A percentile compares a stretch with the other conserved stretches of the same genome.
These are phyloP conservation scores for Shiraia bambusicola DNA, from an alignment of 2,329 filamentous ascomycete genomes.

Conservation along the genomic window DNA sequence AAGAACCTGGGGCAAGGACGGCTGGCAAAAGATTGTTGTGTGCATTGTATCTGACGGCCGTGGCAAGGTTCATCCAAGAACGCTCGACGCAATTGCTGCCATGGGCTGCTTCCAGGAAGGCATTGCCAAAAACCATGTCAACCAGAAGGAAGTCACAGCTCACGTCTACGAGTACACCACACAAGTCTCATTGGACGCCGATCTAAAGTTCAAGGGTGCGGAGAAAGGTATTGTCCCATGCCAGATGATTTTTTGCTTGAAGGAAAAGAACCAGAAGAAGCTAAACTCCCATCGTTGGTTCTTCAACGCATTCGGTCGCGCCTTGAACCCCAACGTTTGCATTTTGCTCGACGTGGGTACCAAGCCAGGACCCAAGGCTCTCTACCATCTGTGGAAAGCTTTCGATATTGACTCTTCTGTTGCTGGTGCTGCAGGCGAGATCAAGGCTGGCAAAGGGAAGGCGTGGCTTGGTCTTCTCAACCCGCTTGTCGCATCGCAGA, in stretches of 20 bases:
- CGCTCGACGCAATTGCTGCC: conserved; percentile 88
- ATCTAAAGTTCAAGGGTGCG: conserved; percentile 97
- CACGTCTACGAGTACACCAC: conserved; percentile 99
- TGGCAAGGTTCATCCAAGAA: conserved; percentile 88
- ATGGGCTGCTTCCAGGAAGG: conserved; percentile 98
- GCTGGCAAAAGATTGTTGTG: conserved; percentile 99
- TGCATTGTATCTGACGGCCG: conserved; percentile 95
- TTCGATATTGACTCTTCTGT: conserved; percentile 98
- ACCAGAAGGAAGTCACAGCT: conserved; percentile 89
- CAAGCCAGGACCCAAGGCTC: conserved; percentile 79
- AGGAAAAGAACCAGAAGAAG: conserved; percentile 97
- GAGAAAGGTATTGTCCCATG: conserved; percentile 98
- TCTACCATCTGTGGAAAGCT: conserved; percentile 99
- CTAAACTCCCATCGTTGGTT: conserved; percentile 99
- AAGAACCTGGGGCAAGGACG: conserved; percentile 92
- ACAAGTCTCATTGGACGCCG: conserved; percentile 91
- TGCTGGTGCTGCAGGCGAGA: conserved; percentile 93
- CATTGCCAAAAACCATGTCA: conserved; percentile 98
- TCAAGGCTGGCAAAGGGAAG: conserved; percentile 93
- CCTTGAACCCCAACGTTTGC: conserved; percentile 93
- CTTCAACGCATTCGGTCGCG: conserved; percentile 94
- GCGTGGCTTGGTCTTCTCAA: conserved; percentile 82
- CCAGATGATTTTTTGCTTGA: conserved; percentile 97
- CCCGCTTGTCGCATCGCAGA: conserved; percentile 92
- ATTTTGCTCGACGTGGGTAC: conserved; percentile 97